These are phyloP conservation scores for Diutina scorzettiae DNA, from an alignment of 1,139 yeast genomes.

Conservation along the genomic window DNA sequence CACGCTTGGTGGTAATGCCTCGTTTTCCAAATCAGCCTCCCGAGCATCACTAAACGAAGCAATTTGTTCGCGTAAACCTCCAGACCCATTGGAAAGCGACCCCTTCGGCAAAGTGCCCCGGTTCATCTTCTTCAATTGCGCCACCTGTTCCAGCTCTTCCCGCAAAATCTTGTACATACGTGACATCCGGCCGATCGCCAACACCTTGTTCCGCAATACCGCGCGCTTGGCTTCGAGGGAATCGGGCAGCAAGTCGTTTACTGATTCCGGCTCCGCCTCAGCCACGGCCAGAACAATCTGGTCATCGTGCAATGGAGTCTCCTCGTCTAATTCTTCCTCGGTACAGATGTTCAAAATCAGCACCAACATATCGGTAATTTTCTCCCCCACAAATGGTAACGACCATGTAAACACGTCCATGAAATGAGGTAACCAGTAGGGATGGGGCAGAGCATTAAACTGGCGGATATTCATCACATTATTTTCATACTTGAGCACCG, in stretches of 20 bases:
- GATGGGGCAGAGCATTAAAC: constrained; percentile 88
- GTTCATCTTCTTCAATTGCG: constrained; percentile 60
- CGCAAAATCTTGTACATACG: constrained; percentile 86
- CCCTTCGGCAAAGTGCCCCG: constrained; percentile 75
- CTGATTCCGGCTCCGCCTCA: not conserved
- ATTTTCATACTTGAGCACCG: constrained; percentile 81
- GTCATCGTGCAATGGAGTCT: constrained; percentile 18
- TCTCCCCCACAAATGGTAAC: constrained; percentile 94
- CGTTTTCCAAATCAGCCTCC: constrained; percentile 71
- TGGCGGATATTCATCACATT: constrained; percentile 94
- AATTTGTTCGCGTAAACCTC: constrained; percentile 64
- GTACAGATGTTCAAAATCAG: constrained; percentile 88
- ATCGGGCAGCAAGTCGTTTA: constrained; percentile 4
- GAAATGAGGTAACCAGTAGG: constrained; percentile 93
- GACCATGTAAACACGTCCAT: constrained; percentile 99
- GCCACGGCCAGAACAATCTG: constrained; percentile 19
- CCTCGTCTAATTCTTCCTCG: constrained; percentile 85
- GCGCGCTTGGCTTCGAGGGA: constrained; percentile 35
- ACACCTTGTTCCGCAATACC: constrained; percentile 74
- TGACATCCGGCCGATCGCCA: constrained; percentile 91
- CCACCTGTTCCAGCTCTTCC: constrained; percentile 82
- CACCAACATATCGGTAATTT: constrained; percentile 86
- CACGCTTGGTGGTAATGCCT: constrained; percentile 76
- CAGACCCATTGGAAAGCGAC: constrained; percentile 69
- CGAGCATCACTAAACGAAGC: constrained; percentile 76